phyloP scores from a whole-genome alignment of 805 yeast genomes.

The Ogataea nakhonphanomensis region DNA sequence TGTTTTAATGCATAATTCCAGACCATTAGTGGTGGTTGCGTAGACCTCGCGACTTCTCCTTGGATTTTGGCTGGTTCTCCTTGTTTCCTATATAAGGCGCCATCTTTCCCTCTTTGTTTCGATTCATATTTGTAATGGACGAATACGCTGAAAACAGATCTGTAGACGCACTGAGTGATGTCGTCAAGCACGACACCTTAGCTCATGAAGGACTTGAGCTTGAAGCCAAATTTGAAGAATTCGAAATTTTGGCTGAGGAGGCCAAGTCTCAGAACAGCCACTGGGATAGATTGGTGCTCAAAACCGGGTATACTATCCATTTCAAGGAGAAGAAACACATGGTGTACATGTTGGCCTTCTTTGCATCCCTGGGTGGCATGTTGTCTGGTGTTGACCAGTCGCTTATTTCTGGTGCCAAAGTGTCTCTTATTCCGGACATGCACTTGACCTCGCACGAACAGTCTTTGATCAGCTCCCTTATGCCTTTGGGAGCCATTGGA shows the following conservation, averaged over 20 bases:
- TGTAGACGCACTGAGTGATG: slow-evolving; percentile 25
- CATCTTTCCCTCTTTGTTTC: too few relatives aligned
- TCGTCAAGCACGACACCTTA: slow-evolving; percentile 28
- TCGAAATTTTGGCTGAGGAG: slow-evolving; percentile 34
- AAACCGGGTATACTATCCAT: slow-evolving; percentile 32
- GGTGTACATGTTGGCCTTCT: slow-evolving; percentile 48
- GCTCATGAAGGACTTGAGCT: slow-evolving; percentile 33
- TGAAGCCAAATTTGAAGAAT: slow-evolving; percentile 35
- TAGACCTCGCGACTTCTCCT: too few relatives aligned
- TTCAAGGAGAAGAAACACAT: slow-evolving; percentile 45
- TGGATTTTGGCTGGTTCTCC: too few relatives aligned
- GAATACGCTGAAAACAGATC: slow-evolving; percentile 6
- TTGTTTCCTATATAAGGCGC: too few relatives aligned
- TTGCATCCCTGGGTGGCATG: slow-evolving; percentile 62
- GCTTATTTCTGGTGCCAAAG: slow-evolving; percentile 59
- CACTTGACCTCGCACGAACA: slow-evolving; percentile 39
- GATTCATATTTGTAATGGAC: not conserved
- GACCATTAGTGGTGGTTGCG: too few relatives aligned
- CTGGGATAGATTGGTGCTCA: slow-evolving; percentile 38
- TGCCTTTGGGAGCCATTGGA: slow-evolving; percentile 69
- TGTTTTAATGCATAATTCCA: too few relatives aligned
- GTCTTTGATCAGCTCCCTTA: slow-evolving; percentile 53
- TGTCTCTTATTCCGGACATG: slow-evolving; percentile 45
- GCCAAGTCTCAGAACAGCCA: slow-evolving; percentile 32
- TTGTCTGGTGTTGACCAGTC: slow-evolving; percentile 69